A percentile compares a stretch with the other conserved stretches of the same genome.
Conservation (phyloP, 1,284 basidiomycete genomes). For the Tylopilus sp. region DNA sequence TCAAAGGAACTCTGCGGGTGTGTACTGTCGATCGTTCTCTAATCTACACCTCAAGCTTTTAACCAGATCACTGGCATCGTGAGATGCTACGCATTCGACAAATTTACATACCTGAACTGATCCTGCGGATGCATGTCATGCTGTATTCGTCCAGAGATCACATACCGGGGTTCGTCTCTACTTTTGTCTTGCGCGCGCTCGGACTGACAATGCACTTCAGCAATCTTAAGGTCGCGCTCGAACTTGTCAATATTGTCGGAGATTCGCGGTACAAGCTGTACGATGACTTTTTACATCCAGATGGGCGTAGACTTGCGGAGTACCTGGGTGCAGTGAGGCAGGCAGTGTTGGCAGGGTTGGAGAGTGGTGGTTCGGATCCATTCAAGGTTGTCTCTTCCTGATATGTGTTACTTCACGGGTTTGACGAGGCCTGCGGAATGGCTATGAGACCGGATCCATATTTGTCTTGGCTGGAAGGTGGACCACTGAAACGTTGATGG, state of each 20-base stretch:
- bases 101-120: constrained; percentile 92
- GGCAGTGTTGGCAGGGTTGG: constrained; percentile 77
- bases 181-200: neutral
- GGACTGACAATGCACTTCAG: constrained; percentile 51
- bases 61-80: constrained; percentile 67
- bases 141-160: constrained; percentile 74
- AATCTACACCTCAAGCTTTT: constrained; percentile 7
- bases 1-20: constrained; percentile 55
- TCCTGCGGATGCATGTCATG: constrained; percentile 86
- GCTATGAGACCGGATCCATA: neutral
- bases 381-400: constrained; percentile 61
- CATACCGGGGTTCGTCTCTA: constrained; percentile 74
- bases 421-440: neutral
- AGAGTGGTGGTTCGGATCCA: constrained; percentile 79
- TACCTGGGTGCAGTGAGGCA: constrained; percentile 80
- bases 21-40: constrained; percentile 24
- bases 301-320: constrained; percentile 67
- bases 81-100: constrained; percentile 88
- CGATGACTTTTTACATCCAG: constrained; percentile 81
- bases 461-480: neutral
- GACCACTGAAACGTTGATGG: neutral
- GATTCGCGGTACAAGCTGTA: constrained; percentile 91
- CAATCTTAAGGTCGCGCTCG: constrained; percentile 84
- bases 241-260: constrained; percentile 88
- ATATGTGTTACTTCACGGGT: constrained; percentile 11